Base-by-base conservation (phyloP, 257 asterid species). In the Nicotiana tabacum region DNA sequence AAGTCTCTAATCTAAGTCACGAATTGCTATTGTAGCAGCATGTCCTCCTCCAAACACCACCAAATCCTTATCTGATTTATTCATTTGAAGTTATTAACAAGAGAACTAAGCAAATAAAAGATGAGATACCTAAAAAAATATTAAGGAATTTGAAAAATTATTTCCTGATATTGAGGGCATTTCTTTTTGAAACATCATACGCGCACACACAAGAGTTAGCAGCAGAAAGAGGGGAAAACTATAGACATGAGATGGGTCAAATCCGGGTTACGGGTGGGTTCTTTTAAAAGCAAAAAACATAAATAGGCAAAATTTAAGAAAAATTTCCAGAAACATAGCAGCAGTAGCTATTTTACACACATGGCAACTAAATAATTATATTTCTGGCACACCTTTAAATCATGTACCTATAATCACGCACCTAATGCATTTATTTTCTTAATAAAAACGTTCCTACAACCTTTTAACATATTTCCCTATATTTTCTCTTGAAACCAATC, bases 21-120 rank as follows among this genome's bases (percentile, higher is more conserved):
- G 94, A 77, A 93, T 91, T 5, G 95, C 98, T 24, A 96, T 78
- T 4, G 99, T 96, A 82, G 98, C 98, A 85, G 97, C 99, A 90
- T 93, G 99, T 74, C 99, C 98, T 90, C 98, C 99, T 77, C 98
- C 99, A 79, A 91, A 88, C 17, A 94, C 88, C 77, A 93, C 95
- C 86, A 91, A 90, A 84, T 92, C 97, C 61, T 91, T 83, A 76
- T 81, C 97, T 95, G 94, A 58, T 79, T 37, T 39, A 83, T 9
- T 77, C 56, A 78, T 83, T 58, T 6, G 69, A 83, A 30, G 68
- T 18, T n/a, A 77, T 83, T 64, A 81, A 77, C 61, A 62, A 81
- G 80, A 65, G 83, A 48, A 27, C 51, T 27, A 46, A 64, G 61
- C 62, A 74, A 43, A 48, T 48, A 46, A 74, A 48, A 72, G 3